Conservation (phyloP, 148 eudicot genomes). For the Dianthus caryophyllus region DNA sequence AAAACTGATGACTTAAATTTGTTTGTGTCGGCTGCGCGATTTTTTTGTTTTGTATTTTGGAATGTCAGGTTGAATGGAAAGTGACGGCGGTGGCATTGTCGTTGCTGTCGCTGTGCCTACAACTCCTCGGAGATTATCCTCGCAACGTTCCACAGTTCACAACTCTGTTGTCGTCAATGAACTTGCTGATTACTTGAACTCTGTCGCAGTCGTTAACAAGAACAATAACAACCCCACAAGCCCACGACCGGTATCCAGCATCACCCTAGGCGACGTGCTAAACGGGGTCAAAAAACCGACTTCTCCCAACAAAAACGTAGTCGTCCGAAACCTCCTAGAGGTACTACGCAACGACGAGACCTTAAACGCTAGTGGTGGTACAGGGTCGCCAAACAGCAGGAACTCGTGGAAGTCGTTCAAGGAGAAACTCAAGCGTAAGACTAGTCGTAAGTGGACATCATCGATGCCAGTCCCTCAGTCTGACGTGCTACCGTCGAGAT, state of each 20-base stretch:
- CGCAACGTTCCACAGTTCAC: constrained; percentile 31
- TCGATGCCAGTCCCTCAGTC: constrained; percentile 29
- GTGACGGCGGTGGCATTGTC: constrained; percentile 31
- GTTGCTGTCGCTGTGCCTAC: constrained; percentile 23
- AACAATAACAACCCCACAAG: neutral
- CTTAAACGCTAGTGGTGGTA: constrained; percentile 16
- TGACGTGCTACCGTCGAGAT: constrained; percentile 24
- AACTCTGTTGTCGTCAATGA: constrained; percentile 27
- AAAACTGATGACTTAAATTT: neutral
- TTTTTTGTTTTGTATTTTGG: no score
- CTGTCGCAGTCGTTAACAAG: neutral
- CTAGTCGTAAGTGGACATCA: constrained; percentile 17
- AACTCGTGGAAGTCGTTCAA: constrained; percentile 39
- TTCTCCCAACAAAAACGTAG: constrained; percentile 14
- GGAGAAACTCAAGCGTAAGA: constrained; percentile 30
- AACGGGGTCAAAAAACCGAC: constrained; percentile 28
- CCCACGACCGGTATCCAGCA: constrained; percentile 16
- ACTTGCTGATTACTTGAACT: constrained; percentile 21
- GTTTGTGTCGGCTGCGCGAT: neutral
- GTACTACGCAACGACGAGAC: constrained; percentile 43
- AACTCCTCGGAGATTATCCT: constrained; percentile 21
- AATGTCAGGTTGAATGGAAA: constrained; percentile 35
- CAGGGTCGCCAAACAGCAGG: constrained; percentile 18
- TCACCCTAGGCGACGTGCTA: constrained; percentile 40
- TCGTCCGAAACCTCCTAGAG: constrained; percentile 44